phyloP scores from a whole-genome alignment of 768 basidiomycete species.

The Termitomyces bulborhizus region DNA sequence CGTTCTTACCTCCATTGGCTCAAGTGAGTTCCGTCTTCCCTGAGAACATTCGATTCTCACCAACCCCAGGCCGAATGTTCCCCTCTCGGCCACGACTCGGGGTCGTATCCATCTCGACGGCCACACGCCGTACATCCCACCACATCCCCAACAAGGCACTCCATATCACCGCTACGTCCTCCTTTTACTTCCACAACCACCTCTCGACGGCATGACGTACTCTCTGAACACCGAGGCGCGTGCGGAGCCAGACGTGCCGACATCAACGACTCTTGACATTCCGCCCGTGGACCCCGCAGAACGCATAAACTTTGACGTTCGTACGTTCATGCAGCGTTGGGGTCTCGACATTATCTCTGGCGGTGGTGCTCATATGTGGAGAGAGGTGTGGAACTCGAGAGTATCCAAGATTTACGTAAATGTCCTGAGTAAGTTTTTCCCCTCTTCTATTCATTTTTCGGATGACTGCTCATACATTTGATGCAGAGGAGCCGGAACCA shows the following conservation, averaged over 20 bases:
- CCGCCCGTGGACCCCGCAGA: constrained; percentile 38
- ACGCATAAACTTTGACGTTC: constrained; percentile 60
- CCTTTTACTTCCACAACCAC: constrained; percentile 68
- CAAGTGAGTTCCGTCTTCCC: constrained; percentile 43
- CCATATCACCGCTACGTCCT: constrained; percentile 32
- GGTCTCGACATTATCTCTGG: constrained; percentile 47
- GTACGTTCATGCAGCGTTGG: constrained; percentile 54
- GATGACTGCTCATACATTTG: constrained; percentile 6
- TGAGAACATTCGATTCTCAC: constrained; percentile 8
- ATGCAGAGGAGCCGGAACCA: constrained; percentile 42
- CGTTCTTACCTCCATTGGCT: constrained; percentile 82
- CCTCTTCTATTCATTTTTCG: constrained; percentile 4
- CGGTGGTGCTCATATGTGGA: constrained; percentile 81
- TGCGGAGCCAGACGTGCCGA: constrained; percentile 23
- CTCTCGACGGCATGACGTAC: constrained; percentile 25
- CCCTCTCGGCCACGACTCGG: constrained; percentile 55
- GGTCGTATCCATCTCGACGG: constrained; percentile 36
- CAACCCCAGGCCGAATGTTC: constrained; percentile 66
- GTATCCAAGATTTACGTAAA: constrained; percentile 61
- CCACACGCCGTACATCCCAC: constrained; percentile 79
- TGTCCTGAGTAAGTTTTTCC: constrained; percentile 54
- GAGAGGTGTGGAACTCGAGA: constrained; percentile 65
- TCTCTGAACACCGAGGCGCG: constrained; percentile 27
- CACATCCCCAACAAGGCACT: constrained; percentile 79
- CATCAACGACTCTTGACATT: constrained; percentile 35